phyloP scores from a whole-genome alignment of 2,329 filamentous ascomycete genomes.

The Xylariales sp. region DNA sequence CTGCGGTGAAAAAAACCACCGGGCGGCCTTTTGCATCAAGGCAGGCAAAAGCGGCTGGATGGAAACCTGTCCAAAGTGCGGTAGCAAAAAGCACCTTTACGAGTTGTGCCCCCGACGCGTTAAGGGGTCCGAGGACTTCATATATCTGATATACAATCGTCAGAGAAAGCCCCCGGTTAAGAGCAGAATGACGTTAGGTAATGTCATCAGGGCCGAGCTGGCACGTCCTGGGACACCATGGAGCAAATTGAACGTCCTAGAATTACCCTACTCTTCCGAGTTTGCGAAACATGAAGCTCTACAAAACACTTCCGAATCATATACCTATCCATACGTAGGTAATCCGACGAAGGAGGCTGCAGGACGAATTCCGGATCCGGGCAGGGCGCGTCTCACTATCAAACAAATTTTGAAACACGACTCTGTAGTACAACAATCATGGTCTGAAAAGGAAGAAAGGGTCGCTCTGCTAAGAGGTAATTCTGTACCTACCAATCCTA shows the following conservation, averaged over 20 bases:
- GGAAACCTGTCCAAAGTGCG: constrained; percentile 27
- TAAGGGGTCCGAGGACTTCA: constrained; percentile 9
- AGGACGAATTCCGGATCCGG: neutral
- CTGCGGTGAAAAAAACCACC: neutral
- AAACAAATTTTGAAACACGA: neutral
- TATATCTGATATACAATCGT: constrained; percentile 18
- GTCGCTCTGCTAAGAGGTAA: neutral
- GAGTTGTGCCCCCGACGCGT: neutral
- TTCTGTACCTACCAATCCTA: too few species aligned
- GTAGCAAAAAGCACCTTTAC: neutral
- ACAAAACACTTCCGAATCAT: neutral
- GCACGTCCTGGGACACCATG: neutral
- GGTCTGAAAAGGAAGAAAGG: neutral
- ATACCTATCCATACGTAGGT: neutral
- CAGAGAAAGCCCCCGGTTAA: constrained; percentile 24
- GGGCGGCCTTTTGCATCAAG: constrained; percentile 17
- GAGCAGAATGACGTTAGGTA: neutral
- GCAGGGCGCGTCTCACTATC: neutral
- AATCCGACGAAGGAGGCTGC: neutral
- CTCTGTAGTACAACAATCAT: neutral
- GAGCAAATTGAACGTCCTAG: neutral
- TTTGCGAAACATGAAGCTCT: neutral
- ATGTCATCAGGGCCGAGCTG: constrained; percentile 1
- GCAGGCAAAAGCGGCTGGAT: constrained; percentile 20
- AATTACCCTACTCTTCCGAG: neutral